phyloP scores from a whole-genome alignment of 371 early-diverging fungal species.

The Parasitella parasitica region DNA sequence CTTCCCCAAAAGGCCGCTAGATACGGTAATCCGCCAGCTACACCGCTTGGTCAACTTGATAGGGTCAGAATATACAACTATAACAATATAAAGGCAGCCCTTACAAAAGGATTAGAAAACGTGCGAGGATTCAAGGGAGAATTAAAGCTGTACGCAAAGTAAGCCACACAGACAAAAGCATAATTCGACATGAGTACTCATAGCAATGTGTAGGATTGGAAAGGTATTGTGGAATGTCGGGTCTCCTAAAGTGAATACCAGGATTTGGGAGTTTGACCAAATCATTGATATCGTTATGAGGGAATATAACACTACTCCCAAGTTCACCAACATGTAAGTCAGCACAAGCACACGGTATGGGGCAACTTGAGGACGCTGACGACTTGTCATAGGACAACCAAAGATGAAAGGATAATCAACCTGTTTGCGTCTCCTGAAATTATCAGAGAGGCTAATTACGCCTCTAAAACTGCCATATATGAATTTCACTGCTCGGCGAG shows the following conservation, averaged over 20 bases:
- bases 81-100: constrained; percentile 24
- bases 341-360: too few relatives aligned
- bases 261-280: constrained; percentile 42
- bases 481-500: constrained; percentile 46
- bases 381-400: not conserved
- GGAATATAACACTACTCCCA: constrained; percentile 29
- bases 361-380: too few relatives aligned
- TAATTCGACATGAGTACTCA: not conserved
- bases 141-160: constrained; percentile 44
- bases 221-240: constrained; percentile 44
- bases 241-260: constrained; percentile 8
- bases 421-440: not conserved
- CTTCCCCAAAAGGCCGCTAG: constrained; percentile 15
- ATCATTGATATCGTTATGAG: constrained; percentile 42
- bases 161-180: not conserved
- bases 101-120: constrained; percentile 32
- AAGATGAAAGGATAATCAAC: not conserved
- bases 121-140: constrained; percentile 41
- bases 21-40: not conserved
- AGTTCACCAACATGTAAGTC: constrained; percentile 42
- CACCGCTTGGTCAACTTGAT: not conserved
- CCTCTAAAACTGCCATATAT: constrained; percentile 14
- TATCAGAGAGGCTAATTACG: not conserved
- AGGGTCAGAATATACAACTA: constrained; percentile 41
- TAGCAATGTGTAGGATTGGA: constrained; percentile 34